These are phyloP conservation scores for Lepidium sativum DNA, from an alignment of 345 rosid genomes.

Conservation along the genomic window DNA sequence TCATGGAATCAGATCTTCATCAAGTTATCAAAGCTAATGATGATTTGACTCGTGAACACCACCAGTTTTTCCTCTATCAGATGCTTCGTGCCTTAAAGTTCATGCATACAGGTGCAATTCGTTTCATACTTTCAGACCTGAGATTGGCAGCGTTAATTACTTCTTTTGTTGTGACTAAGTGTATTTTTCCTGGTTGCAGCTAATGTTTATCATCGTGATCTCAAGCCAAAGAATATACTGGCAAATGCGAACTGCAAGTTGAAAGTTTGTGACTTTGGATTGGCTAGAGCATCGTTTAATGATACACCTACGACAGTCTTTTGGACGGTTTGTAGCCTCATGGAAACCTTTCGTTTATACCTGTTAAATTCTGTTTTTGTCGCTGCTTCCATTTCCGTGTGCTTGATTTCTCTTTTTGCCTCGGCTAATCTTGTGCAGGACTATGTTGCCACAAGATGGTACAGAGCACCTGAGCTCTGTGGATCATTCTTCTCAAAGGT, in stretches of 20 bases:
- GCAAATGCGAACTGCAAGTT: constrained; percentile 97
- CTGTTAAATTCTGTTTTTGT: background rate
- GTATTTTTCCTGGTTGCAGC: constrained; percentile 36
- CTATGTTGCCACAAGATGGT: constrained; percentile 98
- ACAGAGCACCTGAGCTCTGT: constrained; percentile 94
- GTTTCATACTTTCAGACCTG: background rate
- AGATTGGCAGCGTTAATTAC: background rate
- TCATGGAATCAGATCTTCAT: constrained; percentile 99
- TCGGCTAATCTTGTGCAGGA: constrained; percentile 35
- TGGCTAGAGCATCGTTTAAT: constrained; percentile 81
- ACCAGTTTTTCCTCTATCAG: constrained; percentile 91
- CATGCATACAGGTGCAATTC: constrained; percentile 71
- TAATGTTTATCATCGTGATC: constrained; percentile 92
- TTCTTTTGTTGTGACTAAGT: background rate
- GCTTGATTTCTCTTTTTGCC: constrained; percentile 5
- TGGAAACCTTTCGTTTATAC: background rate
- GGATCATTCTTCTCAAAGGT: constrained; percentile 95
- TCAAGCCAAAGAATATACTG: constrained; percentile 91
- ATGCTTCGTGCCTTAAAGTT: constrained; percentile 92
- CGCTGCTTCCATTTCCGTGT: background rate
- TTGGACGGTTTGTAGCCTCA: constrained; percentile 66
- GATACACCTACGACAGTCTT: constrained; percentile 81
- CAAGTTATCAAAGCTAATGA: constrained; percentile 97
- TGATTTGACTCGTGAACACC: constrained; percentile 92
- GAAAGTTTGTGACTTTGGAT: constrained; percentile 92